Evolutionary conservation across 2,329 filamentous ascomycete species (phyloP).

Genomic region (Cryphonectria japonica): DNA sequence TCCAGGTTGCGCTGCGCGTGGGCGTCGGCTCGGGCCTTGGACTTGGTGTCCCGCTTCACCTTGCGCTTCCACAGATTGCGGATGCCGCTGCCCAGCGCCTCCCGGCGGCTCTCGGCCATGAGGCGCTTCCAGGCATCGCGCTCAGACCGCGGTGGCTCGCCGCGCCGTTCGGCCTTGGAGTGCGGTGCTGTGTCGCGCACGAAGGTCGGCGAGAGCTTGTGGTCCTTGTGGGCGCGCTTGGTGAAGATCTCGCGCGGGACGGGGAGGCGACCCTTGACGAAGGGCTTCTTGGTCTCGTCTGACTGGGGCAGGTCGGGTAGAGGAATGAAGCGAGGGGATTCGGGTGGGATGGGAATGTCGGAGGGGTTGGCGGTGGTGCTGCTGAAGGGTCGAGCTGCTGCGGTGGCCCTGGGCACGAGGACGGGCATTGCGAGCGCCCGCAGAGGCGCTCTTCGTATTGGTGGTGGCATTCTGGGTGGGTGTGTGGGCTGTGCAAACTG

Average conservation of each 20-base stretch:
- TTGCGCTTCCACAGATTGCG: constrained; percentile 71
- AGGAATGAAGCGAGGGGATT: constrained; percentile 86
- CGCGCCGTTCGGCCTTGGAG: constrained; percentile 48
- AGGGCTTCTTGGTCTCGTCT: constrained; percentile 49
- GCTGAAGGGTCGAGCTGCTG: constrained; percentile 32
- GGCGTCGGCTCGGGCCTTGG: constrained; percentile 44
- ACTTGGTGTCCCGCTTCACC: constrained; percentile 43
- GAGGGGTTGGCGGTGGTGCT: constrained; percentile 38
- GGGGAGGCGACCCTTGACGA: constrained; percentile 78
- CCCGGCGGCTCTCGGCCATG: constrained; percentile 73
- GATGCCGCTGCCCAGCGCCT: constrained; percentile 74
- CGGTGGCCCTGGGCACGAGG: constrained; percentile 1
- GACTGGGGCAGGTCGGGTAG: constrained; percentile 78
- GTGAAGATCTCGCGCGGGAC: constrained; percentile 81
- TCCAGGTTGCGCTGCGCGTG: constrained; percentile 53
- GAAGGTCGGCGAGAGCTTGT: constrained; percentile 67
- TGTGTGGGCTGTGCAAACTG: background rate
- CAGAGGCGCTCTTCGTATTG: constrained; percentile 33
- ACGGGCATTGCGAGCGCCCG: constrained; percentile 29
- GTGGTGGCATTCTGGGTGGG: constrained; percentile 12
- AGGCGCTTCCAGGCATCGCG: constrained; percentile 67
- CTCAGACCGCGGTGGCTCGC: constrained; percentile 42
- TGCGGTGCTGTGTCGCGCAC: constrained; percentile 61
- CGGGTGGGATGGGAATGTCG: constrained; percentile 67
- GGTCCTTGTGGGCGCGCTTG: constrained; percentile 50